A percentile compares a stretch with the other conserved stretches of the same genome.
Conservation (phyloP, 2,329 filamentous ascomycete species). For the Ophiobolus disseminans region DNA sequence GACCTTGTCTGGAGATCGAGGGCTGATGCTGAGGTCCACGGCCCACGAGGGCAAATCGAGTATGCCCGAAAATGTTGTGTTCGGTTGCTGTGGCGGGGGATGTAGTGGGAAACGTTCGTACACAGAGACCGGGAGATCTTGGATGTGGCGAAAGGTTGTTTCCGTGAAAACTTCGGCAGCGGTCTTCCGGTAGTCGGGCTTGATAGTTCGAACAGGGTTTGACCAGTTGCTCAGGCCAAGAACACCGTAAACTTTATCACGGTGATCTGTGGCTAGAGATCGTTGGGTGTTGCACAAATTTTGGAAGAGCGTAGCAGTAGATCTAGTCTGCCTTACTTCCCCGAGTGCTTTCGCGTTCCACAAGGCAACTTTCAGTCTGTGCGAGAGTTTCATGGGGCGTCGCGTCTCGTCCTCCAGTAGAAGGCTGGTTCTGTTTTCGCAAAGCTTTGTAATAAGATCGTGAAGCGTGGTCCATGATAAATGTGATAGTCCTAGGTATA, state of each 20-base stretch:
- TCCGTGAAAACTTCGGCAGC: background rate
- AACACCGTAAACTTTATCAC: background rate
- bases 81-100: constrained; percentile 56
- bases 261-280: background rate
- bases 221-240: background rate
- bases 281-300: background rate
- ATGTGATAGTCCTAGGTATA: background rate
- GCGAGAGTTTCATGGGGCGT: no score
- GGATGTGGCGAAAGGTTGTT: background rate
- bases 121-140: background rate
- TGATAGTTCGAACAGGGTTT: background rate
- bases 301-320: background rate
- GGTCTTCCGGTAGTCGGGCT: background rate
- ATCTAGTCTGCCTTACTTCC: background rate
- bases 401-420: no score
- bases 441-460: background rate
- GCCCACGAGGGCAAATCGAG: background rate
- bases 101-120: background rate
- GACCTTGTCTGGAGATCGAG: background rate
- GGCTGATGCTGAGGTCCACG: background rate
- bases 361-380: no score
- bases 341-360: no score
- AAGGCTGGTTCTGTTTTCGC: no score
- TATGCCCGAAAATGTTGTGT: constrained; percentile 51
- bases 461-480: background rate